phyloP scores from a whole-genome alignment of 129 eudicot species.

The Artemisia argyi region DNA sequence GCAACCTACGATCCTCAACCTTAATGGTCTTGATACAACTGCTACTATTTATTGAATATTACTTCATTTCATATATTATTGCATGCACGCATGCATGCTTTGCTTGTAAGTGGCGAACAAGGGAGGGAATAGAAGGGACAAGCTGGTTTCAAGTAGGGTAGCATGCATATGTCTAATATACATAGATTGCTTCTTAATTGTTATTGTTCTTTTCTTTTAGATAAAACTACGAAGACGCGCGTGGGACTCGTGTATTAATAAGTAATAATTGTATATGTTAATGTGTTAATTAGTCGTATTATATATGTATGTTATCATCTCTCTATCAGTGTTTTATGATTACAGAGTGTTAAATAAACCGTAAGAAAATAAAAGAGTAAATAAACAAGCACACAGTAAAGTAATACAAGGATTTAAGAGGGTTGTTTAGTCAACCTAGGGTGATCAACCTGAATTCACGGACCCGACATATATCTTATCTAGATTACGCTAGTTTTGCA shows the following conservation, averaged over 20 bases:
- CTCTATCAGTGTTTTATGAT: too few species aligned
- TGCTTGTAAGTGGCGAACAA: conserved; percentile 8
- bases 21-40: neutral
- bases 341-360: too few species aligned
- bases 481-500: too few species aligned
- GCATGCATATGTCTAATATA: conserved; percentile 10
- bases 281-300: neutral
- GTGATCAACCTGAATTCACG: too few species aligned
- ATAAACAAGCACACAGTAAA: too few species aligned
- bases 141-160: conserved; percentile 9
- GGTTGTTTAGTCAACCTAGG: too few species aligned
- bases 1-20: conserved; percentile 32
- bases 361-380: too few species aligned
- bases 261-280: neutral
- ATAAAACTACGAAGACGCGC: neutral
- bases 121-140: conserved; percentile 5
- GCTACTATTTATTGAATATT: neutral
- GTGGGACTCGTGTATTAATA: neutral
- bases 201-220: neutral
- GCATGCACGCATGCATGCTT: conserved; percentile 8
- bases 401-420: too few species aligned
- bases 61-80: conserved; percentile 1
- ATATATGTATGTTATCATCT: too few species aligned
- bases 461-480: too few species aligned
- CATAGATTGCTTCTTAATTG: conserved; percentile 2